Conservation (phyloP, 176 grass and related monocot genomes). For the Tuctoria greenei region DNA sequence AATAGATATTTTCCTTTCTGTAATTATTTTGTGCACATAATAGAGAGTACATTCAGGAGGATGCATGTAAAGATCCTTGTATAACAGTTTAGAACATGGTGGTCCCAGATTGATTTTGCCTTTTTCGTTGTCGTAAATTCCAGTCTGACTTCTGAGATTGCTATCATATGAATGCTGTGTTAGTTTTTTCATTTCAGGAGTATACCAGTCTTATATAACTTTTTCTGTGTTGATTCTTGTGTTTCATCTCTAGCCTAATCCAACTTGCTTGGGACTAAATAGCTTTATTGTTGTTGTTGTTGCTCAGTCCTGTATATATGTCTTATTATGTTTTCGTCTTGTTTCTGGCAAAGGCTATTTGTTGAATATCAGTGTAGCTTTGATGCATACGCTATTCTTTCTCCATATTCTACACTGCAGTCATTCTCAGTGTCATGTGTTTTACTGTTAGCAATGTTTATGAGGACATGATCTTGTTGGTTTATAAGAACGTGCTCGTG, state of each 20-base stretch:
- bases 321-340: slow-evolving; percentile 6
- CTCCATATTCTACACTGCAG: not conserved
- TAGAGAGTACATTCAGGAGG: not conserved
- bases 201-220: not conserved
- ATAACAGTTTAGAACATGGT: not conserved
- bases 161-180: too few relatives aligned
- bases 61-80: slow-evolving; percentile 18
- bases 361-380: not conserved
- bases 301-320: slow-evolving; percentile 7
- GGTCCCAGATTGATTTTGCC: not conserved
- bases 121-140: not conserved
- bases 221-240: too few relatives aligned
- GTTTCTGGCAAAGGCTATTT: not conserved
- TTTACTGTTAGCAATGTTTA: not conserved
- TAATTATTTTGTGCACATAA: slow-evolving; percentile 1
- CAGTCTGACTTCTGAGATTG: not conserved
- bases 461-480: not conserved
- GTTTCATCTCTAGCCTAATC: too few relatives aligned
- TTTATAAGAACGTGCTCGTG: too few relatives aligned
- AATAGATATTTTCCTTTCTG: not conserved
- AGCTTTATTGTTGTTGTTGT: not conserved
- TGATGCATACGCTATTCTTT: not conserved
- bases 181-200: too few relatives aligned
- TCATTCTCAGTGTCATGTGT: not conserved
- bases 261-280: too few relatives aligned